Evolutionary conservation across 2,329 filamentous ascomycete genomes (phyloP).

Genomic region (Pseudomassariella vexata): DNA sequence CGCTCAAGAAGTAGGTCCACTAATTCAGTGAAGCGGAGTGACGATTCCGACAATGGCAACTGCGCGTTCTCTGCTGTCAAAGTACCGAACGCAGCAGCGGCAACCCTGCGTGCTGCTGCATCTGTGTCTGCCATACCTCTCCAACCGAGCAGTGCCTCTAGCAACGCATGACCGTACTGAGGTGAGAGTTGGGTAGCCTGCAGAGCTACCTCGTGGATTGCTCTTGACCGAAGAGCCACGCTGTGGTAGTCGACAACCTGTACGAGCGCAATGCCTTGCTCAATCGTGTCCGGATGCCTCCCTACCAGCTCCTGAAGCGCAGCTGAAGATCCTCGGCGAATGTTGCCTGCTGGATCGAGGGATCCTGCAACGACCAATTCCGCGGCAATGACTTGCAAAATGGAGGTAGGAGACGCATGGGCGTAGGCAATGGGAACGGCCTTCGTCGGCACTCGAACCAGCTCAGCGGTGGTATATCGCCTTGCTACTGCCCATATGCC

Average conservation of each 20-base stretch:
- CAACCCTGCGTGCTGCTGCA: conserved; percentile 63
- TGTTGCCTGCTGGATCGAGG: conserved; percentile 87
- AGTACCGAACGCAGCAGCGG: conserved; percentile 63
- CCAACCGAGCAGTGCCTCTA: conserved; percentile 73
- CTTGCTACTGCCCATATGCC: conserved; percentile 90
- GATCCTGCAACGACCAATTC: conserved; percentile 78
- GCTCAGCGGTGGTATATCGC: conserved; percentile 75
- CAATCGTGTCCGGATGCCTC: conserved; percentile 79
- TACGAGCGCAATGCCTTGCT: conserved; percentile 76
- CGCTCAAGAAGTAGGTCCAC: conserved; percentile 36
- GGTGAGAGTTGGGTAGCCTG: conserved; percentile 60
- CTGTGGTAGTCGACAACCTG: conserved; percentile 91
- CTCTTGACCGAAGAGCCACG: conserved; percentile 79
- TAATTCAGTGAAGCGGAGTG: conserved; percentile 24
- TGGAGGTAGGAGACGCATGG: conserved; percentile 33
- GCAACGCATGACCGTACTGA: conserved; percentile 65
- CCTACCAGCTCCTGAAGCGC: conserved; percentile 92
- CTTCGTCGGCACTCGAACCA: conserved; percentile 55
- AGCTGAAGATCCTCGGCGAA: conserved; percentile 85
- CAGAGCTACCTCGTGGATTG: conserved; percentile 70
- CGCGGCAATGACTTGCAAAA: conserved; percentile 73
- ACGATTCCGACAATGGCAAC: conserved; percentile 11
- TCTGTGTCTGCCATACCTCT: conserved; percentile 81
- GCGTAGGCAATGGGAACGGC: conserved; percentile 35
- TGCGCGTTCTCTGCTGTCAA: conserved; percentile 39